Percentiles rank a stretch among this genome's conserved stretches.
phyloP scores from a whole-genome alignment of 345 rosid species.

The Kernera saxatilis region DNA sequence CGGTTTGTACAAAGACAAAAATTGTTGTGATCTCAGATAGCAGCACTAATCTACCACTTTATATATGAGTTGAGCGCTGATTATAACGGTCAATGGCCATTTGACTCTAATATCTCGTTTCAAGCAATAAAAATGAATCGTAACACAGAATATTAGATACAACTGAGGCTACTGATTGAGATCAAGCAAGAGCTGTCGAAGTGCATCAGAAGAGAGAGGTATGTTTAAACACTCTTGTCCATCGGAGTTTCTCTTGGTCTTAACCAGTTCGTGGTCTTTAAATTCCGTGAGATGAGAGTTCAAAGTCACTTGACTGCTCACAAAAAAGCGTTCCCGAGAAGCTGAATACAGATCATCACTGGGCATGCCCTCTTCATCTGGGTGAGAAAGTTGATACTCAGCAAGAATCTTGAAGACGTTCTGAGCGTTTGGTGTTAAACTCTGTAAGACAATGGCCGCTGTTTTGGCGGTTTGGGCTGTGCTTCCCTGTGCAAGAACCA shows the following conservation, averaged over 20 bases:
- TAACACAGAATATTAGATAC: neutral
- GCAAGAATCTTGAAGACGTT: constrained; percentile 86
- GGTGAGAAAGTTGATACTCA: constrained; percentile 70
- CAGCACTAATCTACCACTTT: neutral
- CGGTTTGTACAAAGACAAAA: constrained; percentile 10
- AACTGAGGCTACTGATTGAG: constrained; percentile 35
- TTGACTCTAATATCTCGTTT: neutral
- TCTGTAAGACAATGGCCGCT: constrained; percentile 81
- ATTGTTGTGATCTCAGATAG: neutral
- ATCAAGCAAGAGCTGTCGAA: constrained; percentile 59
- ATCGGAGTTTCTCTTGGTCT: constrained; percentile 62
- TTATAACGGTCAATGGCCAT: neutral
- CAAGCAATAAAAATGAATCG: neutral
- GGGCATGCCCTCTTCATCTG: constrained; percentile 88
- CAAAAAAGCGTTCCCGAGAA: constrained; percentile 78
- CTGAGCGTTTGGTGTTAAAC: constrained; percentile 92
- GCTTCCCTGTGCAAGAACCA: constrained; percentile 71
- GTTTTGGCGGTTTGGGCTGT: constrained; percentile 74
- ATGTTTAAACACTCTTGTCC: constrained; percentile 87
- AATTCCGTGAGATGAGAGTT: constrained; percentile 89
- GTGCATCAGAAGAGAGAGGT: constrained; percentile 66
- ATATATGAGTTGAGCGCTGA: neutral
- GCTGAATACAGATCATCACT: constrained; percentile 52
- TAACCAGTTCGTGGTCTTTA: constrained; percentile 90
- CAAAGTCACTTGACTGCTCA: constrained; percentile 83